phyloP scores from a whole-genome alignment of 441 rosid genomes.

The Mallotus japonicus region DNA sequence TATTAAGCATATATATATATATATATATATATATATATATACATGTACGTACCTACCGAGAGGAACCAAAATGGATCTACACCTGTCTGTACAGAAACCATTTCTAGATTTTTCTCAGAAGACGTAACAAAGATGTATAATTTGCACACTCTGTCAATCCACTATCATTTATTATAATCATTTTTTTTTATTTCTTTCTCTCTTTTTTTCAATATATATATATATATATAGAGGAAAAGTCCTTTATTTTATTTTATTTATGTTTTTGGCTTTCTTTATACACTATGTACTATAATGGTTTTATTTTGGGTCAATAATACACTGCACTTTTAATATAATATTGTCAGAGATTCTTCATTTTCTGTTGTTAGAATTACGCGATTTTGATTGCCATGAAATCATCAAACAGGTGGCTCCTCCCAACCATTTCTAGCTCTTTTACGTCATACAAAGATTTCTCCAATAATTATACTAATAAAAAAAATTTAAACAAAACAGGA shows the following conservation, averaged over 20 bases:
- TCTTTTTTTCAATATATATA: background rate
- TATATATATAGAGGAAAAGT: background rate
- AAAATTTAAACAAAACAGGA: background rate
- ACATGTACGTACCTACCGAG: background rate
- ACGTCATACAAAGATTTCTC: constrained; percentile 12
- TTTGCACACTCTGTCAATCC: constrained; percentile 18
- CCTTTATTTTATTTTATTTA: background rate
- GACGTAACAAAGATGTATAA: constrained; percentile 2
- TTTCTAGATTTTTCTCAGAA: constrained; percentile 25
- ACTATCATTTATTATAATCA: constrained; percentile 1
- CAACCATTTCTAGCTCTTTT: constrained; percentile 10
- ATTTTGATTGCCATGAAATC: constrained; percentile 20
- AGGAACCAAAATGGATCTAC: constrained; percentile 10
- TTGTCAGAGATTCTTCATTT: constrained; percentile 22
- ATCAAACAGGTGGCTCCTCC: constrained; percentile 22
- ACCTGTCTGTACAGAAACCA: constrained; percentile 9
- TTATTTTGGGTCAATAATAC: constrained; percentile 2
- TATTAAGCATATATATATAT: background rate
- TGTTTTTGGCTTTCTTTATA: background rate
- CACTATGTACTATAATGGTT: background rate
- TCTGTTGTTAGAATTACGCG: constrained; percentile 27
- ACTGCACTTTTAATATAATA: background rate
- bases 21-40: too few relatives aligned
- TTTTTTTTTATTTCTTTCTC: background rate
- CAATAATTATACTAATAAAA: background rate